Base-by-base conservation (phyloP, 2,329 filamentous ascomycete genomes). In the Diaporthe ampelina region DNA sequence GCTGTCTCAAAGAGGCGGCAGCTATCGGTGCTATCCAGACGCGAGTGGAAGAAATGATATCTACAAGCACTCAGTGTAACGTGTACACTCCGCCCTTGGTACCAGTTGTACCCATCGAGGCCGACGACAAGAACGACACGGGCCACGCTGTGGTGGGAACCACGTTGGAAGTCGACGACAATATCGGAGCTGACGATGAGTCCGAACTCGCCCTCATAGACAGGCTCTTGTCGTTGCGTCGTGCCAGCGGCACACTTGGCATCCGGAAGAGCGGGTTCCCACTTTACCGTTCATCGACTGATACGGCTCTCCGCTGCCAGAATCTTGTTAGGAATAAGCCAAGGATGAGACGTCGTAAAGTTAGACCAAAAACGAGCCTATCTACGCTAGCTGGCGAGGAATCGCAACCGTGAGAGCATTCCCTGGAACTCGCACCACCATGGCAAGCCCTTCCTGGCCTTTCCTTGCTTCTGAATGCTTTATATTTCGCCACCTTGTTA, bases 301-400 rank as follows among this genome's bases (percentile, higher is more conserved):
- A 83, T 26, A 79, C 78, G 24, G 81, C 81, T 1, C 56, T 81
- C 70, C 78, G 79, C 35, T 83, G 81, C 70, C 75, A 77, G 9
- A 82, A 82, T 35, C 77, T 83, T 37, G 81, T 83, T 43, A 78
- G 77, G 52, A 82, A 74, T 73, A 78, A 77, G 52, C 81, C 81
- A n/a, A 79, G 82, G 29, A 83, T 83, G 82, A 81, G 78, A 74
- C 78, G 81, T 63, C 77, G 73, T 61, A 80, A 77, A 73, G 70
- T 56, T 21, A 72, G 73, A 29, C 58, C 74, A 13, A 75, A 76
- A 70, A 72, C 32, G 77, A 77, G 72, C 73, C 74, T 43, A 54
- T 77, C 29, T 63, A 35, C 58, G n/a, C 68, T 61, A 3, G 48
- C 67, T 11, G 35, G 71, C n/a, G 67, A 37, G n/a, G 71, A 50